These are phyloP conservation scores for Scheffersomyces lignosus DNA, from an alignment of 805 yeast genomes.

Conservation along the genomic window DNA sequence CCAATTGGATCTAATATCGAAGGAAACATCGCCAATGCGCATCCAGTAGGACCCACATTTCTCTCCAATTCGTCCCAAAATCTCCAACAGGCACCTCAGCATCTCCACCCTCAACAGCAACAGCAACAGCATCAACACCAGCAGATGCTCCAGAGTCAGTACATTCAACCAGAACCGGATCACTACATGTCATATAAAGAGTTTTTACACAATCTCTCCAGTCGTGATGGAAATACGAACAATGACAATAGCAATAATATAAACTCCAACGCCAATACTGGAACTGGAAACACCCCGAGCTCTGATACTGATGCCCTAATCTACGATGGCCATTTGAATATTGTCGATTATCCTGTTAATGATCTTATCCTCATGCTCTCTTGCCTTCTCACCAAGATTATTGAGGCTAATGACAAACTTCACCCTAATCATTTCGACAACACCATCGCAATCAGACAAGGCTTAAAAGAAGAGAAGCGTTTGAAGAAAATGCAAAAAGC, in stretches of 20 bases:
- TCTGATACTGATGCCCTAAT: conserved; percentile 11
- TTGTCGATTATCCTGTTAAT: conserved; percentile 79
- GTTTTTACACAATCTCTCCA: conserved; percentile 31
- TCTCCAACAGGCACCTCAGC: no score
- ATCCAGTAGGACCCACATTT: no score
- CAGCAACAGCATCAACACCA: conserved; percentile 5
- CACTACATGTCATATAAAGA: conserved; percentile 45
- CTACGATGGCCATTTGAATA: conserved; percentile 60
- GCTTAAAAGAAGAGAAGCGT: conserved; percentile 34
- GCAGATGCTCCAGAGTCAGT: conserved; percentile 3
- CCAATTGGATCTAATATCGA: no score
- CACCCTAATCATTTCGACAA: conserved; percentile 66
- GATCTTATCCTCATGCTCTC: conserved; percentile 84
- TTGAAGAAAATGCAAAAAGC: conserved; percentile 24
- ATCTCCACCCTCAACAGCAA: conserved; percentile 1
- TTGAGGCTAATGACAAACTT: conserved; percentile 83
- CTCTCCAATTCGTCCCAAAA: no score
- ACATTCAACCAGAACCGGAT: conserved; percentile 28
- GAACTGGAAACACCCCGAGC: conserved; percentile 3
- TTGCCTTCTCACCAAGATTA: conserved; percentile 78
- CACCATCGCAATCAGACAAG: conserved; percentile 42
- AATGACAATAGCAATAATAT: no score
- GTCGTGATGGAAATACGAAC: conserved; percentile 12
- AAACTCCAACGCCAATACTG: no score
- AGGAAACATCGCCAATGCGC: no score